These are phyloP conservation scores for Grifola frondosa DNA, from an alignment of 1,284 basidiomycete genomes.

Conservation along the genomic window DNA sequence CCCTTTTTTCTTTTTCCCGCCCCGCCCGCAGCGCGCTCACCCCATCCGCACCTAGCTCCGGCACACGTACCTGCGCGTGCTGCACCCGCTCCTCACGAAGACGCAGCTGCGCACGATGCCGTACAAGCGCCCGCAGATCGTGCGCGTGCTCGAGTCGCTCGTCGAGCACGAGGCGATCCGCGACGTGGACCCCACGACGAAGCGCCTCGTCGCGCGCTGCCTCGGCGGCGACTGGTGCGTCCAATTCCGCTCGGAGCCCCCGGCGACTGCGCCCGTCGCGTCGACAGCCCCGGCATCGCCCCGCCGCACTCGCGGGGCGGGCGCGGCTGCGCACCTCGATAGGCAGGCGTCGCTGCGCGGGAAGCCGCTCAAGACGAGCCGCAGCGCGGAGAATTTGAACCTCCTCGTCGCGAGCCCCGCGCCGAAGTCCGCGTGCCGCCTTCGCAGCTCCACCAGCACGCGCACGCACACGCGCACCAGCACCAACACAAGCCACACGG, in stretches of 20 bases:
- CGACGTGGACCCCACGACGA: slow-evolving; percentile 84
- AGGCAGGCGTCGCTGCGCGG: slow-evolving; percentile 34
- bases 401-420: slow-evolving; percentile 23
- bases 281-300: slow-evolving; percentile 41
- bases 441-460: background rate
- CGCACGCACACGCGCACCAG: slow-evolving; percentile 1
- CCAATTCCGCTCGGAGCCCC: slow-evolving; percentile 46
- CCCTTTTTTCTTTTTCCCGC: background rate
- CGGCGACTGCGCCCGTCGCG: slow-evolving; percentile 28
- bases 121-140: slow-evolving; percentile 92
- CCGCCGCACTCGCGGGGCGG: slow-evolving; percentile 20
- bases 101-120: slow-evolving; percentile 85
- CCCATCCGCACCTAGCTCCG: too few species aligned
- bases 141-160: slow-evolving; percentile 79
- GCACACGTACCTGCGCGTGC: slow-evolving; percentile 94
- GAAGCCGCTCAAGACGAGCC: slow-evolving; percentile 52
- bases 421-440: slow-evolving; percentile 32
- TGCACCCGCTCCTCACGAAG: slow-evolving; percentile 92
- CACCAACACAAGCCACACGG: slow-evolving; percentile 33
- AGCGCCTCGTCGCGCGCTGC: slow-evolving; percentile 90
- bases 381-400: slow-evolving; percentile 58
- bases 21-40: too few species aligned
- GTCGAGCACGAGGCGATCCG: slow-evolving; percentile 75
- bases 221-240: slow-evolving; percentile 87
- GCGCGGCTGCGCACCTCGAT: slow-evolving; percentile 28